Evolutionary conservation across 2,329 filamentous ascomycete species (phyloP).

Genomic region (Microsporum audouinii): DNA sequence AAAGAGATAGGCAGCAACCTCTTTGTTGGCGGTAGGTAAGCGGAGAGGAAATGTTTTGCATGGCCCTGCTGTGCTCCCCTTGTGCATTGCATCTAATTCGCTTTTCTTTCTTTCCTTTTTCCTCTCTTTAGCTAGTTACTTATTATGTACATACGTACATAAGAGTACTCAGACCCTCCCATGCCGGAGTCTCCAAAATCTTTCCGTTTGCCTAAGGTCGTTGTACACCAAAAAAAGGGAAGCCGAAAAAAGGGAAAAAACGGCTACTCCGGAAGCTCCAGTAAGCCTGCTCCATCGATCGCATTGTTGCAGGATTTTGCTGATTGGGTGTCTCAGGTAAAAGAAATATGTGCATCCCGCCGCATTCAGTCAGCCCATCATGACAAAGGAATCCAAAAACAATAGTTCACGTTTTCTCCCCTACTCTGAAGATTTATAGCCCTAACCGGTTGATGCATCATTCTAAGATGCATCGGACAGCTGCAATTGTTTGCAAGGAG

Average conservation of each 20-base stretch:
- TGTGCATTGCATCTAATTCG: conserved; percentile 1
- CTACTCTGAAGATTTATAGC: neutral
- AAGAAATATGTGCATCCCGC: conserved; percentile 19
- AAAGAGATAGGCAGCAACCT: neutral
- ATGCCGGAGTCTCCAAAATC: neutral
- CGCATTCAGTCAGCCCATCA: conserved; percentile 20
- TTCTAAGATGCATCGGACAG: conserved; percentile 9
- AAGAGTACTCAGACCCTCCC: neutral
- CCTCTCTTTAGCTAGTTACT: neutral
- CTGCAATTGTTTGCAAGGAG: conserved; percentile 17
- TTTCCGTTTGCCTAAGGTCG: conserved; percentile 15
- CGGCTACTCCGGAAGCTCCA: neutral
- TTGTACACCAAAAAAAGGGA: conserved; percentile 14
- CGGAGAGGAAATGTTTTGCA: conserved; percentile 7
- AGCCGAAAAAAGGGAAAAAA: neutral
- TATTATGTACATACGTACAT: neutral
- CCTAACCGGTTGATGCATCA: neutral
- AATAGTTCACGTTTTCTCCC: conserved; percentile 14
- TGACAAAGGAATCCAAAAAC: conserved; percentile 27
- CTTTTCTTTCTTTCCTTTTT: neutral
- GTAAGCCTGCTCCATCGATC: conserved; percentile 16
- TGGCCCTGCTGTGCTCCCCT: conserved; percentile 5
- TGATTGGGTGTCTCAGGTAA: conserved; percentile 20
- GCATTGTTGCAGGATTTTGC: conserved; percentile 23
- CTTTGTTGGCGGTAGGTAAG: conserved; percentile 8